Evolutionary conservation across 176 grass and related monocot genomes (phyloP).

Genomic region (Pontederia crassipes): DNA sequence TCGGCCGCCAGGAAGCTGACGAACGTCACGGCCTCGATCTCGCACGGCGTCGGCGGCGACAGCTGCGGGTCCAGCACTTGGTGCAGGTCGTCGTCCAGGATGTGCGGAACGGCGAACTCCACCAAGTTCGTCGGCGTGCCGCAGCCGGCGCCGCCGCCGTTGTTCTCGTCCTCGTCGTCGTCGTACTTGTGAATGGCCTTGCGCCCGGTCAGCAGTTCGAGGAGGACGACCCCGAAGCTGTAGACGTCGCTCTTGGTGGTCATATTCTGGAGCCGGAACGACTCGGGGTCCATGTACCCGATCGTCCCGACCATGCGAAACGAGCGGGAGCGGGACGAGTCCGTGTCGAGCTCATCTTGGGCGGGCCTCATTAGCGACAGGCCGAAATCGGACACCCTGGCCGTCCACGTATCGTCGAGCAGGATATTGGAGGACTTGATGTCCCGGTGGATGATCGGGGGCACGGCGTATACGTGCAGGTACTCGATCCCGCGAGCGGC

Average conservation of each 20-base stretch:
- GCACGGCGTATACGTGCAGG: constrained; percentile 93
- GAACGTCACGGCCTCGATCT: constrained; percentile 62
- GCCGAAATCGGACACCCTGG: constrained; percentile 84
- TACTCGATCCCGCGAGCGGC: constrained; percentile 85
- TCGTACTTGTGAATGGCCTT: constrained; percentile 65
- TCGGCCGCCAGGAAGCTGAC: constrained; percentile 74
- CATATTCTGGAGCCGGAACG: constrained; percentile 75
- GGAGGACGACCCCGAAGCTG: constrained; percentile 77
- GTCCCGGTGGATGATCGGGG: constrained; percentile 88
- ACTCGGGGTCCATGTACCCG: constrained; percentile 97
- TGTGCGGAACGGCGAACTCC: constrained; percentile 68
- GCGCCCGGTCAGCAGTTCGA: constrained; percentile 68
- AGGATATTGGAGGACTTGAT: constrained; percentile 94
- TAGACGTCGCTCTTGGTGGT: constrained; percentile 97
- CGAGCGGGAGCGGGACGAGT: not conserved
- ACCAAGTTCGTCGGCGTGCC: constrained; percentile 78
- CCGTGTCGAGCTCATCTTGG: constrained; percentile 7
- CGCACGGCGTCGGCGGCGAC: constrained; percentile 30
- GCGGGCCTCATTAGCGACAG: constrained; percentile 44
- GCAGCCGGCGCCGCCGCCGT: constrained; percentile 10
- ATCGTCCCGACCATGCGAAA: constrained; percentile 65
- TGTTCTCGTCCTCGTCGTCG: constrained; percentile 4
- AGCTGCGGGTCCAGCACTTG: constrained; percentile 58
- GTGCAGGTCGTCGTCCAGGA: constrained; percentile 51
- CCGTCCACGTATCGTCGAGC: constrained; percentile 67